A percentile compares a stretch with the other conserved stretches of the same genome.
phyloP scores from a whole-genome alignment of 805 yeast species.

The Candida suzukii region DNA sequence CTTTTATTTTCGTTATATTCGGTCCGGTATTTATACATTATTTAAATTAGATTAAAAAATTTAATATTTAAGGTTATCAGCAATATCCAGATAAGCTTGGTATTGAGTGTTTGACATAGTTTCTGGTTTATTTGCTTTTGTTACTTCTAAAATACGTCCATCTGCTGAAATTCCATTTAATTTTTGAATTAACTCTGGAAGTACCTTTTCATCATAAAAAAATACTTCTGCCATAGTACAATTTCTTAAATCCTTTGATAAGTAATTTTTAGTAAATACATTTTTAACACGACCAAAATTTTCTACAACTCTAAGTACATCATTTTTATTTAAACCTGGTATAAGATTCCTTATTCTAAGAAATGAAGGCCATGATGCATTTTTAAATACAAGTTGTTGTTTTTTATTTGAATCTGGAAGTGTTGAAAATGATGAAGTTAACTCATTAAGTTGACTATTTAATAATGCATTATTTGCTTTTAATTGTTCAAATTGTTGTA shows the following conservation, averaged over 20 bases:
- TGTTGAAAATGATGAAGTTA: too few species aligned
- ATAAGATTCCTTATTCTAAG: constrained; percentile 24
- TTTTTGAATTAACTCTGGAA: constrained; percentile 23
- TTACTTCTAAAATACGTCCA: constrained; percentile 32
- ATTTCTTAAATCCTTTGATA: constrained; percentile 17
- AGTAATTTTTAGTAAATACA: constrained; percentile 19
- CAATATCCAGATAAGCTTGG: too few species aligned
- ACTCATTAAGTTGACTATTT: too few species aligned
- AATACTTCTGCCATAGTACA: constrained; percentile 31
- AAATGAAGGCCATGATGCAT: constrained; percentile 15
- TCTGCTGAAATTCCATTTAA: constrained; percentile 42
- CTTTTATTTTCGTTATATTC: too few species aligned
- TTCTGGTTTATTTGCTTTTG: not conserved
- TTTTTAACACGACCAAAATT: constrained; percentile 13
- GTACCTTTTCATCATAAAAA: constrained; percentile 20
- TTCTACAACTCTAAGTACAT: constrained; percentile 19
- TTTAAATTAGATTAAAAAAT: too few species aligned
- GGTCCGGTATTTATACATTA: too few species aligned
- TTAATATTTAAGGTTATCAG: too few species aligned
- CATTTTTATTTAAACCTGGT: constrained; percentile 22
- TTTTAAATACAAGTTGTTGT: constrained; percentile 12
- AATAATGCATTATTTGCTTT: too few species aligned
- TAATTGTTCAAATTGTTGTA: too few species aligned
- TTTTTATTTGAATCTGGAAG: too few species aligned
- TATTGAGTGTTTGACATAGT: too few species aligned